Evolutionary conservation across 2,329 filamentous ascomycete genomes (phyloP), one percentile per base, ranked within the genome.

Genomic region (Grosmannia clavigera): DNA sequence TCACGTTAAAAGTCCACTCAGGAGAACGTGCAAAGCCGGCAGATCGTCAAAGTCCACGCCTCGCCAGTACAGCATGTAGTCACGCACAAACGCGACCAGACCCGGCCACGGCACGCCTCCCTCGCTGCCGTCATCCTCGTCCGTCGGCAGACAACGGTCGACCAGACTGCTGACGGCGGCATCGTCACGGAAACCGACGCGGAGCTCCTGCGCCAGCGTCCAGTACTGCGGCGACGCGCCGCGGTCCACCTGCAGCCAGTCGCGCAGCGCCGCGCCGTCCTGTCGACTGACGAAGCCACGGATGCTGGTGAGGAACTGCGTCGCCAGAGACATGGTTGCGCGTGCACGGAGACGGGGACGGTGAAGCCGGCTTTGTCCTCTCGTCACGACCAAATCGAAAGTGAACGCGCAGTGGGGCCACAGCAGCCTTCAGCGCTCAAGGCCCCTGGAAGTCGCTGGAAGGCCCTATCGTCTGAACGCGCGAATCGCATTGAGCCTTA

Each of bases 51-150:
- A 84, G 67, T 95, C 80, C 38, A 92, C 85, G 67, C 95, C 89
- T 60, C 91, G 78, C 76, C 92, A 83, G 67, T 92, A 95, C 53
- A 81, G 76, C 64, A 96, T 78, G 68, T 95, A 96, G 57, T 90
- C 84, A 66, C 84, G 87, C 71, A 95, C 82, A 68, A 96, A 95
- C 2, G 83, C 80, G 57, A 87, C 77, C 69, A 96, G 90, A 1
- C 87, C 83, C 0, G 84, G 82, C 90, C 90, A 95, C 0, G 81
- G 78, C 9, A 85, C 81, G 51, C 80, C 84, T 63, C 81, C 78
- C 1, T 84, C 85, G 58, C 78, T 76, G 2, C 83, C 79, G 51
- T 87, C 80, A 58, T 86, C 80, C 9, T 85, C 81, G 62, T 85
- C 79, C 61, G 84, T 78, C 0, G 86, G 85, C 1, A 92, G 76